Base-by-base conservation (phyloP, 805 yeast genomes). In the Jamesozyma hellenica region DNA sequence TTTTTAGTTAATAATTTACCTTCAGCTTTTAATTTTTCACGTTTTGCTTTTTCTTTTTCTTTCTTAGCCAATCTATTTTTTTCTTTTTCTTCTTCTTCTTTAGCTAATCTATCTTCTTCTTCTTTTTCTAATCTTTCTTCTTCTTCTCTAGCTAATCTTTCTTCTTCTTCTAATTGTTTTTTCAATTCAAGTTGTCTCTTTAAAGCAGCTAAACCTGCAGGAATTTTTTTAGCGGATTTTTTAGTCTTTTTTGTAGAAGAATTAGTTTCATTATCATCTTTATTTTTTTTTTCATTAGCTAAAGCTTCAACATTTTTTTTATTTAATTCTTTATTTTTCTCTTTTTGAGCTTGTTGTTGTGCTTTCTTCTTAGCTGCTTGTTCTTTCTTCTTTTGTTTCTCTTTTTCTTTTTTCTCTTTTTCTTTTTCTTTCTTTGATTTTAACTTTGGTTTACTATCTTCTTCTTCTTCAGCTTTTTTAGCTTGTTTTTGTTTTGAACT, bases 351-450 rank as follows among this genome's bases (percentile, higher is more conserved):
- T 49, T 74, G 79, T 49, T 75, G 78, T 32, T 72, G 77, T 26
- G 77, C 77, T 64, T 86, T 87, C 75, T 86, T 87, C 65, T 77
- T 81, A 40, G 79, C 82, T 33, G 95, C 95, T 44, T 78, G 75
- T 52, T 85, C 94, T 67, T 85, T 87, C 80, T 90, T 90, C 63
- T 79, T 74, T 52, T 80, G 84, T 71, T 90, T 90, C 59, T 83
- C 94, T 49, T 75, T 77, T 62, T 88, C 95, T 63, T 90, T 94
- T 77, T 84, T 85, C 64, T 92, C 95, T 68, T 80, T 88, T 67
- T 90, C 94, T 66, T 82, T 83, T 56, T 83, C 97, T 66, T 90
- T 87, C 74, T 90, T 92, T 42, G 90, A 77, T 64, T 88, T 86
- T 56, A 87, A 70, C 48, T 77, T 73, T 35, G 90, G 86, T 25